Evolutionary conservation across 169 alveolate genomes (phyloP), one percentile per base, ranked within the genome.

Genomic region (Sarcocystis neurona): DNA sequence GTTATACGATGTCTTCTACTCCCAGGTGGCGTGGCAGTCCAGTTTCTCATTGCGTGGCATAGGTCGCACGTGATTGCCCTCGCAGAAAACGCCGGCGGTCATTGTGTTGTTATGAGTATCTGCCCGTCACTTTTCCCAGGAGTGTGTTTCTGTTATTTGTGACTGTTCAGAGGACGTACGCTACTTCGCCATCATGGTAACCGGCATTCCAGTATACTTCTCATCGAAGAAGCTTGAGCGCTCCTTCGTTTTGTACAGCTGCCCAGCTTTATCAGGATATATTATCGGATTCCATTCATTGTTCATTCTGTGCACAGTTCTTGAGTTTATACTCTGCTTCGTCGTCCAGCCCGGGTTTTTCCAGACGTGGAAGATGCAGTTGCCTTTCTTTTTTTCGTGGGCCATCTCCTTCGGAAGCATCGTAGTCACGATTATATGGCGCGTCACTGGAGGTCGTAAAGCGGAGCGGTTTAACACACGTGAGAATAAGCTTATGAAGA

Each of bases 191-290:
- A 63, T 63, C 46, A 43, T 41, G 6, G 43, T n/a, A 18, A 63
- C 75, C 18, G 75, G 75, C 46, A 63, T 63, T n/a, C 75, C 75
- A 4, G 27, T 37, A 37, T 63, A 63, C 75, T 63, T 63, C 43
- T 63, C 75, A 43, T 63, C 75, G 75, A 63, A 63, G 43, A 63
- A 63, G 44, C 75, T 63, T 10, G 75, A 63, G 75, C 75, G 75
- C 43, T 15, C 75, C 34, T 63, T 30, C 75, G 41, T 41, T 15
- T n/a, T 63, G n/a, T 63, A 63, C 75, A 5, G 75, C 1, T 63
- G 75, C 12, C 75, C 75, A 4, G 75, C 75, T 6, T 41, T n/a
- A 8, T 63, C 75, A 1, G 41, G 41, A 20, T 63, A 63, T 15
- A 5, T 63, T 2, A 15, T 63, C 6, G 44, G 27, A 37, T 63